Conservation (phyloP, 2,329 filamentous ascomycete species). For the Alternaria arborescens region DNA sequence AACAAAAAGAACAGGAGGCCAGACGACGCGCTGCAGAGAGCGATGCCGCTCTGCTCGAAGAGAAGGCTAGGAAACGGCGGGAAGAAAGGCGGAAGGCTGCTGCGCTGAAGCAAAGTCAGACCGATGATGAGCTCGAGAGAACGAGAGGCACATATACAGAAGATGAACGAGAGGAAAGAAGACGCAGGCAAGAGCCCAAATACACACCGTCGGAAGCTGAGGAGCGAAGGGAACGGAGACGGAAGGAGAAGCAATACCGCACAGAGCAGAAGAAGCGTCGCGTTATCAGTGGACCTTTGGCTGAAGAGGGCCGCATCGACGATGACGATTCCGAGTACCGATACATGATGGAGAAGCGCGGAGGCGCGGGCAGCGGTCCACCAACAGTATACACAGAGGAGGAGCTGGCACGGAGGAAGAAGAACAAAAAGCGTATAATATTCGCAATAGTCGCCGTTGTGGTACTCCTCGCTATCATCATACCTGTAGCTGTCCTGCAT, state of each 20-base stretch:
- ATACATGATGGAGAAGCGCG: slow-evolving; percentile 53
- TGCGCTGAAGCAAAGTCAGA: slow-evolving; percentile 29
- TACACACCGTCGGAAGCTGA: slow-evolving; percentile 53
- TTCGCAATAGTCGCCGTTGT: slow-evolving; percentile 50
- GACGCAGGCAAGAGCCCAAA: slow-evolving; percentile 37
- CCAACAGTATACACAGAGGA: slow-evolving; percentile 51
- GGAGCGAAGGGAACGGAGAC: slow-evolving; percentile 49
- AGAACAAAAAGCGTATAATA: slow-evolving; percentile 62
- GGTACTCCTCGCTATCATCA: slow-evolving; percentile 56
- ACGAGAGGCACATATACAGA: slow-evolving; percentile 39
- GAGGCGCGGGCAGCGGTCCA: slow-evolving; percentile 51
- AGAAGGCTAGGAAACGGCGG: slow-evolving; percentile 36
- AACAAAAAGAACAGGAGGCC: slow-evolving; percentile 48
- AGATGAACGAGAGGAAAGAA: slow-evolving; percentile 41
- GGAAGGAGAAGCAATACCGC: slow-evolving; percentile 50
- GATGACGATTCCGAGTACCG: slow-evolving; percentile 54
- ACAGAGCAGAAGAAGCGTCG: slow-evolving; percentile 49
- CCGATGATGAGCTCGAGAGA: slow-evolving; percentile 37
- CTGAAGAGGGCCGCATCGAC: slow-evolving; percentile 56
- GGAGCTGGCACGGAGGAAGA: slow-evolving; percentile 49
- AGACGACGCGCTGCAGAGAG: slow-evolving; percentile 32
- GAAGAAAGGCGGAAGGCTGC: slow-evolving; percentile 46
- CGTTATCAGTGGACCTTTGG: slow-evolving; percentile 57
- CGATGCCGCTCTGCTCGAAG: slow-evolving; percentile 33
- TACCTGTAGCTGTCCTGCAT: slow-evolving; percentile 57